Percentiles rank a stretch among this genome's conserved stretches.
phyloP scores from a whole-genome alignment of 1,284 basidiomycete species.

The Xerocomus amazonicus region DNA sequence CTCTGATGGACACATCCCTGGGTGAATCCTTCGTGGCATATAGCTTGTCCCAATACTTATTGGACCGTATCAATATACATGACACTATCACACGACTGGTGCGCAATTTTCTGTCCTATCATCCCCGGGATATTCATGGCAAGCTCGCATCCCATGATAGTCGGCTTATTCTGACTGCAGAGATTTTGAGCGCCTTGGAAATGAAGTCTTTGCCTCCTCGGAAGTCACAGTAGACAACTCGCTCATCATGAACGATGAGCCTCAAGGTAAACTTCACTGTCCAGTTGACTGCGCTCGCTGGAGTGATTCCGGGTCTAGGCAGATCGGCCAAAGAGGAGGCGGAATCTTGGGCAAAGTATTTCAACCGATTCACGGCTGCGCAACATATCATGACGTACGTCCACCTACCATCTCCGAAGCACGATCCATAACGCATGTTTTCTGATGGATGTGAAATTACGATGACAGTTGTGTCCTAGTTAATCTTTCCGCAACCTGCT shows the following conservation, averaged over 20 bases:
- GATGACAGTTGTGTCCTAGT: constrained; percentile 22
- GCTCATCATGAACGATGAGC: constrained; percentile 21
- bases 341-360: constrained; percentile 18
- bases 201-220: constrained; percentile 26
- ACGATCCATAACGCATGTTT: background rate
- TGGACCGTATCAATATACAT: constrained; percentile 29
- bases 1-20: constrained; percentile 10
- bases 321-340: constrained; percentile 17
- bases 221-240: constrained; percentile 23
- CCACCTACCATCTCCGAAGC: background rate
- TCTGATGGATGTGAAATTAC: background rate
- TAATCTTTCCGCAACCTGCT: constrained; percentile 28
- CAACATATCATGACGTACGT: constrained; percentile 27
- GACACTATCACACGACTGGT: constrained; percentile 28
- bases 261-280: constrained; percentile 10
- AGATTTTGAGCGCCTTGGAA: constrained; percentile 25
- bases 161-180: constrained; percentile 26
- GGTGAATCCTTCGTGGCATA: constrained; percentile 13
- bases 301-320: constrained; percentile 13
- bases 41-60: constrained; percentile 21
- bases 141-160: constrained; percentile 1
- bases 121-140: background rate
- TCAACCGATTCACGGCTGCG: constrained; percentile 21
- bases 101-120: constrained; percentile 1
- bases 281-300: background rate